A percentile compares a stretch with the other conserved stretches of the same genome.
phyloP scores from a whole-genome alignment of 208 protist genomes.

The Blastocrithidia nonstop region DNA sequence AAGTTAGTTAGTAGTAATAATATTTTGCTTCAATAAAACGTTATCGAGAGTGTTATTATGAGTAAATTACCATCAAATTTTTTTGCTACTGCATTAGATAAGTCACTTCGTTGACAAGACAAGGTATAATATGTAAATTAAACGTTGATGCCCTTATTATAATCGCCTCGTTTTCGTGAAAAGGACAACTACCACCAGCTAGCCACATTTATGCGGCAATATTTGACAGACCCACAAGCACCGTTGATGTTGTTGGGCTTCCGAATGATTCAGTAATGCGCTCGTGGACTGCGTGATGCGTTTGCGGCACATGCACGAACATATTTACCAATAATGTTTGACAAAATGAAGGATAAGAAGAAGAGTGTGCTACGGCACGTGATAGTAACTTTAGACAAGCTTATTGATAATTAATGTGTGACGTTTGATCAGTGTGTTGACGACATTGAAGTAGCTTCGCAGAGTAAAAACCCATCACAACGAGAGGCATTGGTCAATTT shows the following conservation, averaged over 20 bases:
- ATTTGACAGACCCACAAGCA: conserved; percentile 66
- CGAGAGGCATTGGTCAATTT: conserved; percentile 46
- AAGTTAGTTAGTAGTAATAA: too few relatives aligned
- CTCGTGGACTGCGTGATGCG: conserved; percentile 27
- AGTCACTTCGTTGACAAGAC: conserved; percentile 58
- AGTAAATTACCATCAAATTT: conserved; percentile 59
- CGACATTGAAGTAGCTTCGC: conserved; percentile 49
- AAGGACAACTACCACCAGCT: conserved; percentile 84
- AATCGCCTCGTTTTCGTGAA: conserved; percentile 31
- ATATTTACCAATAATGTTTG: conserved; percentile 48
- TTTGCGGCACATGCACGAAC: conserved; percentile 33
- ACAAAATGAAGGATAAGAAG: conserved; percentile 87
- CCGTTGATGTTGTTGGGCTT: conserved; percentile 74
- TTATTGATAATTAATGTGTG: conserved; percentile 64
- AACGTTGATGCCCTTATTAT: conserved; percentile 38
- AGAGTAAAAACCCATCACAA: conserved; percentile 74
- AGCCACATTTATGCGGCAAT: conserved; percentile 38
- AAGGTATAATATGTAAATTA: conserved; percentile 52
- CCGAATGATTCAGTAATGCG: conserved; percentile 73
- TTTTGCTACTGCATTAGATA: conserved; percentile 49
- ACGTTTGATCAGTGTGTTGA: conserved; percentile 73
- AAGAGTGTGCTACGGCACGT: conserved; percentile 67
- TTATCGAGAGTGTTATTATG: conserved; percentile 10
- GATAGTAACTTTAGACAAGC: conserved; percentile 48
- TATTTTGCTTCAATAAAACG: too few relatives aligned